phyloP scores from a whole-genome alignment of 2,329 filamentous ascomycete genomes.

The Penicillium sp. region DNA sequence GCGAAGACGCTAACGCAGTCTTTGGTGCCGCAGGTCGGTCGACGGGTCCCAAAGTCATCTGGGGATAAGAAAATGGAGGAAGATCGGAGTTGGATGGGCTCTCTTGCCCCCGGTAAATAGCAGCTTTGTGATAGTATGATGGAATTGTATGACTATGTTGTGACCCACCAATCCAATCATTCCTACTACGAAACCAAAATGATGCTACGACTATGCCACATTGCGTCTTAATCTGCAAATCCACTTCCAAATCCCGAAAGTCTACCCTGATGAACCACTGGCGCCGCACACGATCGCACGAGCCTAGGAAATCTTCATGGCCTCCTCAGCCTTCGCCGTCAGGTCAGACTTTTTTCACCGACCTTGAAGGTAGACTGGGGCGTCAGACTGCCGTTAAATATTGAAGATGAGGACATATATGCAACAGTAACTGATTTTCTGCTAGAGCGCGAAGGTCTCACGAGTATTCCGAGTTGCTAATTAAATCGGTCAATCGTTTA shows the following conservation, averaged over 20 bases:
- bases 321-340: neutral
- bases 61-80: slow-evolving; percentile 13
- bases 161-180: too few relatives aligned
- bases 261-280: too few relatives aligned
- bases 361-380: neutral
- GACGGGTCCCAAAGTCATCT: slow-evolving; percentile 17
- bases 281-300: too few relatives aligned
- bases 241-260: too few relatives aligned
- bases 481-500: too few relatives aligned
- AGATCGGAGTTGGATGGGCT: slow-evolving; percentile 35
- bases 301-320: too few relatives aligned
- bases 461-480: neutral
- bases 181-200: too few relatives aligned
- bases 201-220: too few relatives aligned
- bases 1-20: slow-evolving; percentile 32
- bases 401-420: neutral
- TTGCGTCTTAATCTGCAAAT: too few relatives aligned
- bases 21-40: slow-evolving; percentile 14
- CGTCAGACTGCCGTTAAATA: neutral
- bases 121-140: neutral
- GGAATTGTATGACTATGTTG: neutral
- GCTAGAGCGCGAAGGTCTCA: neutral
- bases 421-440: neutral
- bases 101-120: slow-evolving; percentile 22
- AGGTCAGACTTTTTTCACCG: neutral